Evolutionary conservation across 192 early-diverging fungal genomes (phyloP), one percentile per base, ranked within the genome.

Genomic region (Haplosporangium gracile): DNA sequence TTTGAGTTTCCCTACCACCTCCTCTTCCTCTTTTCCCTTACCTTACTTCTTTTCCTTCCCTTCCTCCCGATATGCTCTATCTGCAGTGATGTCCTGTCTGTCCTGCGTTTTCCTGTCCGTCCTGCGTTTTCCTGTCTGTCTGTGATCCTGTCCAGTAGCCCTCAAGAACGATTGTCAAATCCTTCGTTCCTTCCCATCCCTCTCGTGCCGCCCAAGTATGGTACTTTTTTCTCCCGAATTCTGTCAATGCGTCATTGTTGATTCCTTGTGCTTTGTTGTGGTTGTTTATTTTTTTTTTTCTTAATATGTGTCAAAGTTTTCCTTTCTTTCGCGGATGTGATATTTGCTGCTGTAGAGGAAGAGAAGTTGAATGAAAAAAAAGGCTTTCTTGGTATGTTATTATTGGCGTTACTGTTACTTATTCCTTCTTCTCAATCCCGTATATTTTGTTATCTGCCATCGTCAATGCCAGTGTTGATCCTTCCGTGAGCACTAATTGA

Each of bases 361-460:
- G 42, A 15, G 43, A 13, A 13, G 15, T 13, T 45, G 10, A 32
- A 65, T 45, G 60, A 32, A 65, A 10, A 26, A 16, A 16, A 16
- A 49, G 13, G 49, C 0, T 7, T 15, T 65, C 29, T 11, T 65
- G 60, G 60, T 65, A 65, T 65, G 60, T 65, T 65, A 11, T 29
- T 65, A 18, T 24, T 32, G 29, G 11, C 32, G 60, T 5, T 22
- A 24, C 29, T 73, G 70, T 26, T 10, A 4, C 39, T 51, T 79
- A 80, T 63, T 86, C 79, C 38, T 77, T 81, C 38, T 86, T 80
- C 18, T 80, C 79, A 45, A 80, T 77, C 4, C 78, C 78, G 29
- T 86, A 86, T 49, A 86, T 86, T 68, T 81, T 86, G 72, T 86
- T 86, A 29, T 86, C 84, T 29, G 84, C 84, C 84, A 86, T 86